phyloP scores from a whole-genome alignment of 177 flowering plant genomes.

The Tripterygium wilfordii region DNA sequence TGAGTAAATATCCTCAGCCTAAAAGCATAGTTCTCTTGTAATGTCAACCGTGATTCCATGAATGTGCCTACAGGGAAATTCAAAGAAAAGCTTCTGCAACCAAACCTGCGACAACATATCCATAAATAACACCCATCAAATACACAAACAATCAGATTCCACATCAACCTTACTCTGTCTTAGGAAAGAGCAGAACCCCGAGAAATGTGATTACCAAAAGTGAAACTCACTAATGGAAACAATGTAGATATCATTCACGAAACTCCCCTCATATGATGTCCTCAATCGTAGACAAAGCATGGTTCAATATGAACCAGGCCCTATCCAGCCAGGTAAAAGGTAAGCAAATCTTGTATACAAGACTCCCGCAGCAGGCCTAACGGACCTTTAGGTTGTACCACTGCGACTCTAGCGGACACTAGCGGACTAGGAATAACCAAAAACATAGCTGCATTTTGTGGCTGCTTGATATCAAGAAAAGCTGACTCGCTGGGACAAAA shows the following conservation, averaged over 20 bases:
- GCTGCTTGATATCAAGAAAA: constrained; percentile 1
- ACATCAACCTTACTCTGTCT: constrained; percentile 12
- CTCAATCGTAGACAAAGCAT: too few species aligned
- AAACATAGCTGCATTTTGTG: constrained; percentile 4
- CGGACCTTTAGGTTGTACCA: neutral
- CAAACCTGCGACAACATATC: neutral
- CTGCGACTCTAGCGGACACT: constrained; percentile 1
- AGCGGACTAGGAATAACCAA: neutral
- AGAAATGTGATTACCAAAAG: too few species aligned
- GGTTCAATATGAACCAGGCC: too few species aligned
- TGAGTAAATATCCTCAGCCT: neutral
- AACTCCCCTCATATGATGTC: too few species aligned
- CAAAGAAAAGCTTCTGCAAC: neutral
- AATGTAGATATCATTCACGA: too few species aligned
- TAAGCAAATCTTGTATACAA: too few species aligned
- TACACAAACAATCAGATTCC: too few species aligned
- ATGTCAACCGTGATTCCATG: neutral
- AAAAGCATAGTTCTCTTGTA: neutral
- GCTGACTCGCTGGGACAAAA: constrained; percentile 36
- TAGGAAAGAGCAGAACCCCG: constrained; percentile 15
- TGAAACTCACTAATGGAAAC: too few species aligned
- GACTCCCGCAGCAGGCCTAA: too few species aligned
- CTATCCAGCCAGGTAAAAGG: too few species aligned
- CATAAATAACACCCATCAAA: neutral
- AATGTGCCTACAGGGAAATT: neutral